Evolutionary conservation across 257 asterid genomes (phyloP).

Genomic region (Ajuga chamaepitys): DNA sequence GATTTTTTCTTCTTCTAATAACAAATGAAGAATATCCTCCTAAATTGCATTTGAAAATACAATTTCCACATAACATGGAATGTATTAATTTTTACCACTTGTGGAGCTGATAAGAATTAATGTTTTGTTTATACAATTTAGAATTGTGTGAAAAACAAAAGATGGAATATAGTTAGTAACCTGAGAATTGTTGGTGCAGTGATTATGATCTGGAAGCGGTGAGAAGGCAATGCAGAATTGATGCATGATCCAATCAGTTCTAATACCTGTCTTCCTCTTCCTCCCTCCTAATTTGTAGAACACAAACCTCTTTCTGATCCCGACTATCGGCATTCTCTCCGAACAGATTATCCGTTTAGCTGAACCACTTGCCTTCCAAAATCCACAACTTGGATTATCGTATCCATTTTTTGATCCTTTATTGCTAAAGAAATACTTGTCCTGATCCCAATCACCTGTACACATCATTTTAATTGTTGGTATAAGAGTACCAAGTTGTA

Average conservation of each 20-base stretch:
- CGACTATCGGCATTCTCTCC: constrained; percentile 37
- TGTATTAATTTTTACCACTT: too few species aligned
- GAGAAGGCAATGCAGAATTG: constrained; percentile 42
- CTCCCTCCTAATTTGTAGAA: constrained; percentile 22
- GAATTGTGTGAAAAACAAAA: not conserved
- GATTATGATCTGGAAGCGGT: not conserved
- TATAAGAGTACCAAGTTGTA: too few species aligned
- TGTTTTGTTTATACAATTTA: not conserved
- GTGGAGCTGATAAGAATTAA: not conserved
- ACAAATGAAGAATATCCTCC: too few species aligned
- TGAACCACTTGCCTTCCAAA: constrained; percentile 43
- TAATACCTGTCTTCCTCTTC: constrained; percentile 12
- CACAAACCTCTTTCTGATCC: constrained; percentile 46
- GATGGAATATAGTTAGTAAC: not conserved
- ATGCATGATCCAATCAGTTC: constrained; percentile 63
- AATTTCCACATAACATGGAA: too few species aligned
- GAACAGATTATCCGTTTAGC: constrained; percentile 36
- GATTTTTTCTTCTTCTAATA: too few species aligned
- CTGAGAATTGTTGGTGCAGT: constrained; percentile 5
- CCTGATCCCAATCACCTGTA: constrained; percentile 43
- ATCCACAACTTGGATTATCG: constrained; percentile 21
- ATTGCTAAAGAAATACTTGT: constrained; percentile 46
- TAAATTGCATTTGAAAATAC: too few species aligned
- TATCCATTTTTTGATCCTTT: constrained; percentile 24
- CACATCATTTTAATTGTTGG: too few species aligned